Evolutionary conservation across 805 yeast species (phyloP), one percentile per base, ranked within the genome.

Genomic region (Millerozyma acaciae): DNA sequence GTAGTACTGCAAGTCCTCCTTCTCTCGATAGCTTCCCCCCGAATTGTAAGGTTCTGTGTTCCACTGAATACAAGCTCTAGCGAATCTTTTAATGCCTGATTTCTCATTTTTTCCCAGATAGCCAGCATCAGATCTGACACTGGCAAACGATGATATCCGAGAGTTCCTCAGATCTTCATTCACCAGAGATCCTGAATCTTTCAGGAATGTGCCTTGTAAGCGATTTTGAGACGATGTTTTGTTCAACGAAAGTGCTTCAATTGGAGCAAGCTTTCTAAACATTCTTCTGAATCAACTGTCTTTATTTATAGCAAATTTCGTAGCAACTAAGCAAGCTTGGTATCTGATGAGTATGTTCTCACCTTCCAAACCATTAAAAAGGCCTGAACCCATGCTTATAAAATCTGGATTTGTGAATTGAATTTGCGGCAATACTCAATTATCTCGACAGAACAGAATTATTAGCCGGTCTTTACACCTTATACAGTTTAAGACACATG

Each of bases 41-140:
- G 26, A 17, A 14, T 13, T 30, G 6, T 8, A 10, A 16, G 30
- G n/a, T 3, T 27, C 33, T 21, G 25, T 28, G 21, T 27, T 30
- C 40, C 43, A 36, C 12, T 39, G 41, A 12, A 35, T 25, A 19
- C 35, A 32, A 10, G 36, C 36, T 16, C 24, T 28, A 6, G 44
- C 41, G 14, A 40, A 27, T 28, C 28, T 22, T 24, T 35, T 31
- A 13, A 40, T 23, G 2, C 44, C 41, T 9, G 22, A 34, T 17
- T 30, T 30, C 8, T 30, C 33, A 21, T n/a, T 16, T 16, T 30
- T 30, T 8, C 16, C 27, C 13, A 20, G 5, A 16, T 21, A 21
- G 8, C 27, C 16, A 8, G 3, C 4, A 12, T 30, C 33, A 18
- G 13, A n/a, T 21, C 24, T 28, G 12, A 34, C 22, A 21, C 33